Conservation (phyloP, 805 yeast genomes). For the Alloascoidea africana region DNA sequence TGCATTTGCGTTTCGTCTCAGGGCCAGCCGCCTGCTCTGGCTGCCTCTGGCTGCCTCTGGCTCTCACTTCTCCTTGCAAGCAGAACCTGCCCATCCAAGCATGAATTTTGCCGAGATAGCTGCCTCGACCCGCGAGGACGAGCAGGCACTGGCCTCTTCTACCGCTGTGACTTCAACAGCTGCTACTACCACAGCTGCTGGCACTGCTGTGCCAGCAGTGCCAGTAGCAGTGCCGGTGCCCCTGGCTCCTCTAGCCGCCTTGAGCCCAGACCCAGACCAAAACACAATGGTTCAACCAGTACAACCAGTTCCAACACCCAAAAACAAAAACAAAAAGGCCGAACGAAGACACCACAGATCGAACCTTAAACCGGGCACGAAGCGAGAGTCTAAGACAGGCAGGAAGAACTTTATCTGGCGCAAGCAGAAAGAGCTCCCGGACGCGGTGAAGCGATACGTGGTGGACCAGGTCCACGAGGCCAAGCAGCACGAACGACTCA, state of each 20-base stretch:
- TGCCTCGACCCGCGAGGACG: background rate
- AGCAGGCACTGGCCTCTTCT: background rate
- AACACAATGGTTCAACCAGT: no score
- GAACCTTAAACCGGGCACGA: background rate
- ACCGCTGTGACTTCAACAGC: background rate
- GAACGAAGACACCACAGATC: background rate
- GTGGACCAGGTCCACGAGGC: background rate
- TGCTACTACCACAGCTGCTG: background rate
- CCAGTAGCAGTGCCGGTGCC: background rate
- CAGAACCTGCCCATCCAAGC: no score
- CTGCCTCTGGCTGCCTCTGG: no score
- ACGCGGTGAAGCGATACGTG: background rate
- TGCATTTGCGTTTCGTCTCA: no score
- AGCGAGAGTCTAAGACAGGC: background rate
- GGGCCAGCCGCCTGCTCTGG: no score
- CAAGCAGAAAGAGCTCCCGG: background rate
- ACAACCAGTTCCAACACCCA: conserved; percentile 1
- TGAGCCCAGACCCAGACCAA: no score
- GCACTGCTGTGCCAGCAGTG: no score
- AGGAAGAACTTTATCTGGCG: conserved; percentile 1
- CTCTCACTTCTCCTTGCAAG: no score
- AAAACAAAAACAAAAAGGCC: background rate
- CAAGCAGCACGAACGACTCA: background rate
- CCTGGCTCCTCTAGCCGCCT: no score
- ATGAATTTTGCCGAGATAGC: conserved; percentile 1